Evolutionary conservation across 495 filamentous ascomycete genomes (phyloP), one percentile per base, ranked within the genome.

Genomic region (Halenospora varia): DNA sequence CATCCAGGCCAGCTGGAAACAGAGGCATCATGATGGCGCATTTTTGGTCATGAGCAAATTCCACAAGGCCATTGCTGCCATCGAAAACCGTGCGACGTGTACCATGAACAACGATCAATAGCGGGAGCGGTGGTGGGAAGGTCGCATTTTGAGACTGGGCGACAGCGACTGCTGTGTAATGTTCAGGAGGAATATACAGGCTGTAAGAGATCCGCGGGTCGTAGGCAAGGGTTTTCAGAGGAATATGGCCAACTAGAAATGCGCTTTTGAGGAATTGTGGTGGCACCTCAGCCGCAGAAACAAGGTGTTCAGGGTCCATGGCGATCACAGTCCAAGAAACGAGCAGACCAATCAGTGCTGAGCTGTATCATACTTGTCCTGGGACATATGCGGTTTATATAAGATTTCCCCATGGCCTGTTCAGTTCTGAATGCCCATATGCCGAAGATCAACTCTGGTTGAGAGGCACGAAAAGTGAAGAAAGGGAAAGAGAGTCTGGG

Each of bases 161-260:
- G 20, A 11, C 42, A 15, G 42, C 42, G 15, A 48, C 44, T 11
- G 45, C 25, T 35, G 57, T 57, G 54, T 66, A 66, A 29, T 59
- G 51, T 20, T 61, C 11, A 2, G 57, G 51, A 15, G 66, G 66
- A 10, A 68, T 50, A 26, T 68, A 64, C 2, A 68, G 53, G 0
- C 53, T 41, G 54, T 68, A 68, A 46, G 66, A 68, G 20, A 66
- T 41, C 10, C 66, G 66, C 15, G 63, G 64, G 39, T 64, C 64
- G 9, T 56, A 57, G 20, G 51, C 44, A 2, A 64, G 56, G 2
- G 62, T 56, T 44, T 55, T 60, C 15, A 61, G 44, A 9, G 66
- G 66, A 44, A 64, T 39, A 24, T 59, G 60, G 19, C 59, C 56
- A 44, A 62, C 51, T 44, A 68, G 58, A 25, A 64, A 57, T 15